Evolutionary conservation across 2,329 filamentous ascomycete species (phyloP), one percentile per base, ranked within the genome.

Genomic region (Xylariaceae sp.): DNA sequence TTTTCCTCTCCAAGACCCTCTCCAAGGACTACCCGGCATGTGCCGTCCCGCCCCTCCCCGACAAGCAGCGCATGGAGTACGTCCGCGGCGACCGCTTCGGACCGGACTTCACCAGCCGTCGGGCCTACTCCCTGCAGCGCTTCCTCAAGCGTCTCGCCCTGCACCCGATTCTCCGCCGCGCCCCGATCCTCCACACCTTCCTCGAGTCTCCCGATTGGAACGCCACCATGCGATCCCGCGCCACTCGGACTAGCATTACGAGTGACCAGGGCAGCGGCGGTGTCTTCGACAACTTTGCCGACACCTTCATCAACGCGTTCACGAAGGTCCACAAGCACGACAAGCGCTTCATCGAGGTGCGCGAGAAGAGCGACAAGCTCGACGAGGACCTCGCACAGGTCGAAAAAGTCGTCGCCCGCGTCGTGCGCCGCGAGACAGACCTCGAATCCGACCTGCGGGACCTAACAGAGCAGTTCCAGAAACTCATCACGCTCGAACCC

Each of bases 11-110:
- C 78, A 97, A 96, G 76, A 88, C 90, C 37, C 86, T 99, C 55
- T 86, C 82, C 64, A 87, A 87, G 72, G 92, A 97, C 73, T 97
- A 91, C 69, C 90, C 92, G 61, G 90, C 91, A 77, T 90, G 89
- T 74, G 94, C 94, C 52, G 90, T 99, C 2, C 94, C 94, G 35
- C 94, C 94, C 51, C 81, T 99, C 56, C 94, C 94, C 56, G 94
- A 97, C 77, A 99, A 97, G 81, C 93, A 97, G 80, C 95, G 95
- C 76, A 96, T 99, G 90, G 92, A 96, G 72, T 97, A 97, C 72
- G 94, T 97, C 55, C 89, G 92, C 41, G 94, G 94, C 67, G 93
- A 97, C 78, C 88, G 94, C 64, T 99, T 99, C 75, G 92, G 92
- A 7, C 77, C 88, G 53, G 94, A 97, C 76, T 99, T 99, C 73